Evolutionary conservation across 495 filamentous ascomycete genomes (phyloP), one percentile per base, ranked within the genome.

Genomic region (Poronia punctata): DNA sequence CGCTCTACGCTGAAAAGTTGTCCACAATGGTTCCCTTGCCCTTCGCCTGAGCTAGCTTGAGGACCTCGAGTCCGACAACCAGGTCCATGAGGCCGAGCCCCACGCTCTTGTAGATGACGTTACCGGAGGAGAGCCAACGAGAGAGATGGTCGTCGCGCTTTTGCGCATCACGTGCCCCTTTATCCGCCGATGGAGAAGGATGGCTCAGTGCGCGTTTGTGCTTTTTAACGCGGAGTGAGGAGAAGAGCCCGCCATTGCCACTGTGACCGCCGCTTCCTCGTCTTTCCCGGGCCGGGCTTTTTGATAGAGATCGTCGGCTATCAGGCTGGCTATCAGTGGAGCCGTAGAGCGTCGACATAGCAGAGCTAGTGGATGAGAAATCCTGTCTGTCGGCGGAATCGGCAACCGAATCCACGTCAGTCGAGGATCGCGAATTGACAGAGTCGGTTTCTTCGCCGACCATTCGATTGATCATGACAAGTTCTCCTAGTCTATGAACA

Each of bases 71-170:
- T 9, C 87, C 89, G 20, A 87, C 76, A 10, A 76, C 72, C 21
- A 92, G 59, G 58, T 92, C 86, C 85, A 92, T 89, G 48, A 88
- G 49, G 1, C 83, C 86, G 30, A 88, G 48, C 1, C 86, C 86
- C 7, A 92, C 86, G 50, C 77, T 80, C 68, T 90, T 90, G 54
- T 85, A 92, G 16, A 92, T 79, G 23, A 94, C 86, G 63, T 93
- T 95, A 2, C 90, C 90, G 16, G 63, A 71, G 39, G 79, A 67
- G 43, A 94, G 59, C 86, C 88, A 92, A 15, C 79, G 70, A 35
- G 68, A 65, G 57, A 88, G 52, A 16, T 75, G 74, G 25, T 76
- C 66, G 29, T 82, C 71, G 20, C 34, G 61, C 57, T 43, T 48
- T 17, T 70, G 20, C 34, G 61, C 57, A 42, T 48, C 18, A 69